Percentiles rank a stretch among this genome's conserved stretches.
These are phyloP conservation scores for Penicillium glabrum DNA, from an alignment of 2,329 filamentous ascomycete genomes.

Conservation along the genomic window DNA sequence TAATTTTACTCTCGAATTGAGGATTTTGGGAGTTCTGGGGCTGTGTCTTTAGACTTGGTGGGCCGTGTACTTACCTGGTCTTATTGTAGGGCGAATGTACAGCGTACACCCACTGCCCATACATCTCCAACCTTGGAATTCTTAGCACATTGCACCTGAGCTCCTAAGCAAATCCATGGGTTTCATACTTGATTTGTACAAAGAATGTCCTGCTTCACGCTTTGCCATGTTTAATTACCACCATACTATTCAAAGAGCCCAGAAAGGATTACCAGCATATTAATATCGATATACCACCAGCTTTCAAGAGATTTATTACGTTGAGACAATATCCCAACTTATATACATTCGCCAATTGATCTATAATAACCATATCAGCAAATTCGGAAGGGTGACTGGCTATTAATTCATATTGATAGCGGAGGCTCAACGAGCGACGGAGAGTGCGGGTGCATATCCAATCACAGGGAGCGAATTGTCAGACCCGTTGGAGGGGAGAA, in stretches of 20 bases:
- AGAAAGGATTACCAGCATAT: background rate
- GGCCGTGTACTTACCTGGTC: background rate
- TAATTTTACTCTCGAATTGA: background rate
- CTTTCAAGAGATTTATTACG: no score
- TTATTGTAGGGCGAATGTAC: background rate
- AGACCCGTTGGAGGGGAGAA: constrained; percentile 10
- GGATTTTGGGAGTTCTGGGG: no score
- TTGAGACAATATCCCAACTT: background rate
- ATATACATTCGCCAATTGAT: background rate
- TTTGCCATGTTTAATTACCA: background rate
- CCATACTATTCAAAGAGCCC: background rate
- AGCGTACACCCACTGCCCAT: background rate
- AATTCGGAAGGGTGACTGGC: no score
- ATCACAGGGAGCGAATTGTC: constrained; percentile 24
- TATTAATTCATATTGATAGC: background rate
- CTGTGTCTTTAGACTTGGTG: background rate
- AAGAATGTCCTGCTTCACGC: background rate
- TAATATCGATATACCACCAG: background rate
- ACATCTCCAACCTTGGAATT: no score
- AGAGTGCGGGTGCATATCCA: constrained; percentile 1
- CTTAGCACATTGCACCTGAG: no score
- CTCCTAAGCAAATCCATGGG: no score
- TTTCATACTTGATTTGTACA: background rate
- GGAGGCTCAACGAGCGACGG: background rate
- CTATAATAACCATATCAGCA: no score